Evolutionary conservation across 179 eudicot species (phyloP), one percentile per base, ranked within the genome.

Genomic region (Dionaea muscipula): DNA sequence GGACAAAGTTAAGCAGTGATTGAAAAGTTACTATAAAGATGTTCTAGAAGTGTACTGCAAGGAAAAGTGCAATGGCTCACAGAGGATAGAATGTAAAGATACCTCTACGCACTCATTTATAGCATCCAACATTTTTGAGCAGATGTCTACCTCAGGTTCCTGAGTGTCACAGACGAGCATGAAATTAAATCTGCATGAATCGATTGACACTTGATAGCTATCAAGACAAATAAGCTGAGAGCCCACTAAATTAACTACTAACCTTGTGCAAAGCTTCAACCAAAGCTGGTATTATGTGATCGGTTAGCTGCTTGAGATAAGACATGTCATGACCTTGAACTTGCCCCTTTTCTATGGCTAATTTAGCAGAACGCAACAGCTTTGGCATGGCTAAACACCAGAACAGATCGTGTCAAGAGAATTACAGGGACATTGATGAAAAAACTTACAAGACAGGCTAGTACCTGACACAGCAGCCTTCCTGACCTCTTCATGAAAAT

Each of bases 191-290:
- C 3, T 45, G 25, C 49, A 45, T 19, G 2, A 45, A 0, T 45
- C 7, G 9, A 7, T 20, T 16, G 18, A 17, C 11, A 15, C 10
- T n/a, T n/a, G n/a, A 48, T n/a, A 28, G 47, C 25, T 4, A 4
- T 31, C 10, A 11, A 1, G 35, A 31, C 35, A 4, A 31, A 11
- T 4, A 31, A 11, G 35, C 16, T 47, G 17, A 26, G 33, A 0
- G 17, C 8, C 21, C 24, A 7, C n/a, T n/a, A 48, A 36, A 47
- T 16, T 8, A 50, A 25, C 7, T 21, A 6, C 23, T 48, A 8
- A 67, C 65, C 65, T 55, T 54, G 50, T 67, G 65, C 28, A 67
- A 40, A 19, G 71, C 71, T 40, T 67, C 71, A 43, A 67, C 61
- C 61, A 67, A 55, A 55, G 71, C 65, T 53, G 59, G 71, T 14